Percentiles rank a stretch among this genome's conserved stretches.
These are phyloP conservation scores for Tetradesmus lagerheimii DNA, from an alignment of 139 green algal species.

Conservation along the genomic window DNA sequence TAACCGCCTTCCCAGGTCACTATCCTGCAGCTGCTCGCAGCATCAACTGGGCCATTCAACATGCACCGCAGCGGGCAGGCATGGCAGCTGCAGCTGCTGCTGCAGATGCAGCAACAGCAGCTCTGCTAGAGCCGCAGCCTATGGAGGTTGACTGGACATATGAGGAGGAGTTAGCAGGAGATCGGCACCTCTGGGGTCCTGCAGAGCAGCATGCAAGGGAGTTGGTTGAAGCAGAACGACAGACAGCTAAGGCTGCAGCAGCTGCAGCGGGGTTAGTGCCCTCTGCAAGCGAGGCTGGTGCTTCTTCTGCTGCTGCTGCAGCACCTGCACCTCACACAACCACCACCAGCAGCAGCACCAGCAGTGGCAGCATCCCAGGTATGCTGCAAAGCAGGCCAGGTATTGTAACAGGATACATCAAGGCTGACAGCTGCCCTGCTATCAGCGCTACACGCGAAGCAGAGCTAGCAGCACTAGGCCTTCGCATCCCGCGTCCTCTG, in stretches of 20 bases:
- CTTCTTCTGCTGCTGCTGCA: background rate
- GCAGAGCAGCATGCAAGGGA: slow-evolving; percentile 8
- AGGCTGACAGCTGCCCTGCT: background rate
- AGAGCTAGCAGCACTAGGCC: background rate
- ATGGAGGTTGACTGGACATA: slow-evolving; percentile 34
- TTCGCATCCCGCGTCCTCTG: background rate
- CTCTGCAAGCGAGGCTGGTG: background rate
- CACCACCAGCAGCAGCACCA: slow-evolving; percentile 25
- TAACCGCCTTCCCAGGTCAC: background rate
- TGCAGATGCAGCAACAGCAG: slow-evolving; percentile 16
- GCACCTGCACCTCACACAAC: background rate
- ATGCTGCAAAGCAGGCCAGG: background rate
- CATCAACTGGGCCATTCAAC: background rate
- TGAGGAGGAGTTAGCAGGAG: background rate
- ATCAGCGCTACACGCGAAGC: background rate
- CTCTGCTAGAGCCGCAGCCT: background rate
- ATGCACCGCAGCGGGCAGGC: background rate
- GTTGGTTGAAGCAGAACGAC: background rate
- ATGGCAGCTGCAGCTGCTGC: slow-evolving; percentile 18
- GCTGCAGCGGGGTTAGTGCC: background rate
- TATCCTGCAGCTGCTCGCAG: background rate
- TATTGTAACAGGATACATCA: slow-evolving; percentile 11
- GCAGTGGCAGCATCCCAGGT: background rate
- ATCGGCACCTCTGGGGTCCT: background rate
- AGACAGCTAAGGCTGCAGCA: slow-evolving; percentile 10